Conservation (phyloP, 2,329 filamentous ascomycete species). For the Madurella fahalii region DNA sequence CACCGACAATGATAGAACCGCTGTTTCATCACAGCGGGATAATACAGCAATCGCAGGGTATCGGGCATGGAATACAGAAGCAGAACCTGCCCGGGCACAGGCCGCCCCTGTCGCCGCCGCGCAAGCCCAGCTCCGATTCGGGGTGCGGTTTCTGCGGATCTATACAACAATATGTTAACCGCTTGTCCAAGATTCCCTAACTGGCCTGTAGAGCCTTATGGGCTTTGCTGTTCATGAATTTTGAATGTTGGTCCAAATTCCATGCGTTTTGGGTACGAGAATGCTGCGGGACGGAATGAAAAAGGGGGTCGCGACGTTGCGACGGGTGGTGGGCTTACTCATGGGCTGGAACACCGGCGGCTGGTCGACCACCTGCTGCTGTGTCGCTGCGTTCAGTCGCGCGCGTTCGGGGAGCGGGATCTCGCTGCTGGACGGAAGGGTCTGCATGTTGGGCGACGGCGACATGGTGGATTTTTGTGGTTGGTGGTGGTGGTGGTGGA, state of each 20-base stretch:
- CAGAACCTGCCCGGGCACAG: constrained; percentile 37
- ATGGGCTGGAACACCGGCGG: constrained; percentile 19
- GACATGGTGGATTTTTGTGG: neutral
- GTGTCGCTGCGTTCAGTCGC: constrained; percentile 3
- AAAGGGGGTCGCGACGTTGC: neutral
- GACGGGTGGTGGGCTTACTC: constrained; percentile 10
- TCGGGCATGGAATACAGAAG: constrained; percentile 37
- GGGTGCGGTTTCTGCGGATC: constrained; percentile 29
- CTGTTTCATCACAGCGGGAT: constrained; percentile 20
- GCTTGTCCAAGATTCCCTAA: no score
- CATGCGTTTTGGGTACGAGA: no score
- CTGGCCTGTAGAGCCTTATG: no score
- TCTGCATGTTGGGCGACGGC: neutral
- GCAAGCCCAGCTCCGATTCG: constrained; percentile 24
- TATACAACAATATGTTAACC: constrained; percentile 11
- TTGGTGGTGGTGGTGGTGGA: no score
- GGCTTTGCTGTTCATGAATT: neutral
- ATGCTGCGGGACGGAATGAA: neutral
- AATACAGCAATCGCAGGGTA: constrained; percentile 38
- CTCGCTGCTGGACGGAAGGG: neutral
- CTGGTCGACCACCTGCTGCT: constrained; percentile 13
- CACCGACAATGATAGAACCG: neutral
- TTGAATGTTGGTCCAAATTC: no score
- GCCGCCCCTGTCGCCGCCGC: constrained; percentile 30
- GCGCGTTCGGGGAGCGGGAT: constrained; percentile 13